phyloP scores from a whole-genome alignment of 2,329 filamentous ascomycete species.

The Pyricularia pennisetigena region DNA sequence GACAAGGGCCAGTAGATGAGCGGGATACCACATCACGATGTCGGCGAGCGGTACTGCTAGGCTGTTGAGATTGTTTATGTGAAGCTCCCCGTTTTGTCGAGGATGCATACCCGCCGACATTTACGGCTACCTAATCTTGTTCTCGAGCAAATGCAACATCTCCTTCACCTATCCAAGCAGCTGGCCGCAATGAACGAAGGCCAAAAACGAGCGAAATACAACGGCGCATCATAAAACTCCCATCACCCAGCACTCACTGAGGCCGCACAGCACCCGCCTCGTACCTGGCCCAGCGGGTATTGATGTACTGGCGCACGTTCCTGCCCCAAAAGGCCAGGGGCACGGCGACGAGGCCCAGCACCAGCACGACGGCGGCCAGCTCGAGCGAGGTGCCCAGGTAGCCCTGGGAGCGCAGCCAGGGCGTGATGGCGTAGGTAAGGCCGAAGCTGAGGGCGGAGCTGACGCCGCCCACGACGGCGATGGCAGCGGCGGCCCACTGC shows the following conservation, averaged over 20 bases:
- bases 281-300: slow-evolving; percentile 13
- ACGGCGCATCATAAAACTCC: background rate
- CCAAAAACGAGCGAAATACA: background rate
- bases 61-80: no score
- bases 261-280: slow-evolving; percentile 15
- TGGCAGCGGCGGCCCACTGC: slow-evolving; percentile 15
- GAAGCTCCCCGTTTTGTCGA: no score
- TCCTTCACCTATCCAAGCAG: background rate
- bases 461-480: slow-evolving; percentile 12
- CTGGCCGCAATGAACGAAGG: no score
- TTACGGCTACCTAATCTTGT: background rate
- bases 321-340: slow-evolving; percentile 17
- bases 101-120: background rate
- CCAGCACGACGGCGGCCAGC: slow-evolving; percentile 9
- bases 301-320: slow-evolving; percentile 15
- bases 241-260: slow-evolving; percentile 7
- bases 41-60: no score
- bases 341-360: slow-evolving; percentile 13
- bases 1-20: no score
- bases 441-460: slow-evolving; percentile 11
- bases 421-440: slow-evolving; percentile 9
- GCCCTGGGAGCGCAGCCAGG: slow-evolving; percentile 8
- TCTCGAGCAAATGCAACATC: background rate
- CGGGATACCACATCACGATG: no score
- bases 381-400: slow-evolving; percentile 8